A percentile compares a stretch with the other conserved stretches of the same genome.
Evolutionary conservation across 2,329 filamentous ascomycete species (phyloP).

Genomic region (Pseudopithomyces chartarum): DNA sequence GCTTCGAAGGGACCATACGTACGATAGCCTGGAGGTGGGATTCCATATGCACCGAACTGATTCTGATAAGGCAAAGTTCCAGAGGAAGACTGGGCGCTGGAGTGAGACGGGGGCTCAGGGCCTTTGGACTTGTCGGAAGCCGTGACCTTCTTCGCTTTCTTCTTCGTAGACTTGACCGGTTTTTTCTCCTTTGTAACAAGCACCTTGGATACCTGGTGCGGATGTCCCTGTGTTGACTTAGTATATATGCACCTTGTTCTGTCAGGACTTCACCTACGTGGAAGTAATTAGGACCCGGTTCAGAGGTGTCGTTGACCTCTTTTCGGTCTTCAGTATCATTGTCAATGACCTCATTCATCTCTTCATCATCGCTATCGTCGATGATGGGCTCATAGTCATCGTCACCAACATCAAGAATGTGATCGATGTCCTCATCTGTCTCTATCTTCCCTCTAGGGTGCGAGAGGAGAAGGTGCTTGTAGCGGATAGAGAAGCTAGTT

Average conservation of each 20-base stretch:
- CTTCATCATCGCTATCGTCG: slow-evolving; percentile 9
- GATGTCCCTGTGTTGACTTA: not conserved
- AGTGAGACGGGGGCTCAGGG: not conserved
- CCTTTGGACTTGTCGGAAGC: not conserved
- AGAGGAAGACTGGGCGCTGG: not conserved
- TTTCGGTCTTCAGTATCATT: slow-evolving; percentile 10
- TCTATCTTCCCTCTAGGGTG: slow-evolving; percentile 19
- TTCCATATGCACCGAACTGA: slow-evolving; percentile 8
- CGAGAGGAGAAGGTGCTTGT: slow-evolving; percentile 36
- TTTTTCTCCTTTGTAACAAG: slow-evolving; percentile 3
- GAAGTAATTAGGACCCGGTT: slow-evolving; percentile 14
- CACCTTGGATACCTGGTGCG: slow-evolving; percentile 9
- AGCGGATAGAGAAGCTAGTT: slow-evolving; percentile 32
- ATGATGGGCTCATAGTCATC: slow-evolving; percentile 9
- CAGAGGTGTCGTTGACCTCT: slow-evolving; percentile 6
- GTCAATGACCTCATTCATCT: slow-evolving; percentile 9
- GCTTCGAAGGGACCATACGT: slow-evolving; percentile 4
- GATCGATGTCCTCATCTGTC: slow-evolving; percentile 28
- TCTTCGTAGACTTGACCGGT: slow-evolving; percentile 7
- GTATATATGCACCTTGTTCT: not conserved
- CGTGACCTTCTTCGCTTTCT: not conserved
- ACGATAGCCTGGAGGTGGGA: slow-evolving; percentile 1
- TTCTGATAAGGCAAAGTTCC: not conserved
- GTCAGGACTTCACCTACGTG: not conserved
- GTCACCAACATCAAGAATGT: slow-evolving; percentile 20